Conservation (phyloP, 2,329 filamentous ascomycete genomes). For the Neofusicoccum sp. region DNA sequence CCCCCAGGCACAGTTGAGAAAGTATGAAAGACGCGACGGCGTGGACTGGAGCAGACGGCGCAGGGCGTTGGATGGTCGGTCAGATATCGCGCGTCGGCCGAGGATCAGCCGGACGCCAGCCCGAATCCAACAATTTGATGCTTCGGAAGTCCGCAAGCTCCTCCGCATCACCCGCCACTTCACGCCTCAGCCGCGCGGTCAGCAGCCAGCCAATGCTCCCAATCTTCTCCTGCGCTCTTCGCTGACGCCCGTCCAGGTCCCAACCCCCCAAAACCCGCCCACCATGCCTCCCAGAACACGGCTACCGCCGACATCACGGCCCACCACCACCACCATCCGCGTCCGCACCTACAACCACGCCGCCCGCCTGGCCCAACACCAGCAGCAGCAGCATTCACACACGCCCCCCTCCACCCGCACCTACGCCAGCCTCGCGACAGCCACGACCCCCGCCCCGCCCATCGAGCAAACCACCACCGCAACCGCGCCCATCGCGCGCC, state of each 20-base stretch:
- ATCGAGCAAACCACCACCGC: slow-evolving; percentile 49
- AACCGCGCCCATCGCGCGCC: slow-evolving; percentile 48
- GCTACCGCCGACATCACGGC: slow-evolving; percentile 32
- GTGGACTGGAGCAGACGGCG: not conserved
- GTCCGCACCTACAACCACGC: slow-evolving; percentile 26
- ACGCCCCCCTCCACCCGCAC: slow-evolving; percentile 35
- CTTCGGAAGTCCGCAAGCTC: slow-evolving; percentile 16
- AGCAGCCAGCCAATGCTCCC: not conserved
- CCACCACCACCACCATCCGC: slow-evolving; percentile 18
- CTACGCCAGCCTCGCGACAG: slow-evolving; percentile 52
- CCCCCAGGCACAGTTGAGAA: not conserved
- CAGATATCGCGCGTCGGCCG: not conserved
- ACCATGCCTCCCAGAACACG: slow-evolving; percentile 41
- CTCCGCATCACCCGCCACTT: not conserved
- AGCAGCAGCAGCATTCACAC: slow-evolving; percentile 36
- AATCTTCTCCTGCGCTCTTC: not conserved
- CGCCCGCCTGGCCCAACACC: slow-evolving; percentile 17
- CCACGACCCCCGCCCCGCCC: slow-evolving; percentile 53
- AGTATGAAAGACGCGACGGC: not conserved
- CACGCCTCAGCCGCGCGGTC: not conserved
- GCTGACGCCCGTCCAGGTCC: not conserved
- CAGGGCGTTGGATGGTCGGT: not conserved
- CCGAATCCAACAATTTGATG: slow-evolving; percentile 16
- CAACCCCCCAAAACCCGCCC: not conserved
- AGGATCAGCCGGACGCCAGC: slow-evolving; percentile 10